Percentiles rank a stretch among this genome's conserved stretches.
These are phyloP conservation scores for Juglanconis oblonga DNA, from an alignment of 2,329 filamentous ascomycete species.

Conservation along the genomic window DNA sequence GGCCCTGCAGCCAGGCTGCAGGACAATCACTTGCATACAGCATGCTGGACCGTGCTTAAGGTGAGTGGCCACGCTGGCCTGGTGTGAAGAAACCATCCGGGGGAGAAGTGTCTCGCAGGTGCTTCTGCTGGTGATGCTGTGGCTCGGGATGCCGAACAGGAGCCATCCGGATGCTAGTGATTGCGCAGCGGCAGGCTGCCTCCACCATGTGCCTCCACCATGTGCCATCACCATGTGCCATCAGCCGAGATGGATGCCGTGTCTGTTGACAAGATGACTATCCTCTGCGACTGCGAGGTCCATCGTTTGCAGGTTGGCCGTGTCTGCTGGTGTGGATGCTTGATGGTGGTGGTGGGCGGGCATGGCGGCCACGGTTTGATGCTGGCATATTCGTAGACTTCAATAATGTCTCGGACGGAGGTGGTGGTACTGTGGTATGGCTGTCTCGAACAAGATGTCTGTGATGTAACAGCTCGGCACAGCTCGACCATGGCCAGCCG, in stretches of 20 bases:
- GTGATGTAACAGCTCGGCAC: neutral
- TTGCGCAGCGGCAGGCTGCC: conserved; percentile 7
- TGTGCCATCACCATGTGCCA: conserved; percentile 9
- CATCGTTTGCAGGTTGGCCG: no score
- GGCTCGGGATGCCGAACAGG: conserved; percentile 9
- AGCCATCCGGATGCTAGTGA: neutral
- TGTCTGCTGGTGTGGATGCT: no score
- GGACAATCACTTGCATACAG: conserved; percentile 18
- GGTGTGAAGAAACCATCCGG: neutral
- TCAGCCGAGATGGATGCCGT: neutral
- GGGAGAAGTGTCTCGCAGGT: neutral
- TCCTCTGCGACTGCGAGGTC: no score
- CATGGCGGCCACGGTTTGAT: neutral
- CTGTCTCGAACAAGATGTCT: neutral
- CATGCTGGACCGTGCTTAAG: neutral
- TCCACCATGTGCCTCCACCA: neutral
- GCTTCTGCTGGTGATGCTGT: neutral
- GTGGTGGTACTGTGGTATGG: neutral
- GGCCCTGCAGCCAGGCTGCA: conserved; percentile 8
- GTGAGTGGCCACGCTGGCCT: neutral
- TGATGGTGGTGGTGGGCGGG: no score
- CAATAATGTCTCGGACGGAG: neutral
- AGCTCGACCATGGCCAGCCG: neutral
- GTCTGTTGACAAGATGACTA: no score
- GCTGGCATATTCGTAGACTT: neutral